phyloP scores from a whole-genome alignment of 2,329 filamentous ascomycete species.

The Cladosporium sp. region DNA sequence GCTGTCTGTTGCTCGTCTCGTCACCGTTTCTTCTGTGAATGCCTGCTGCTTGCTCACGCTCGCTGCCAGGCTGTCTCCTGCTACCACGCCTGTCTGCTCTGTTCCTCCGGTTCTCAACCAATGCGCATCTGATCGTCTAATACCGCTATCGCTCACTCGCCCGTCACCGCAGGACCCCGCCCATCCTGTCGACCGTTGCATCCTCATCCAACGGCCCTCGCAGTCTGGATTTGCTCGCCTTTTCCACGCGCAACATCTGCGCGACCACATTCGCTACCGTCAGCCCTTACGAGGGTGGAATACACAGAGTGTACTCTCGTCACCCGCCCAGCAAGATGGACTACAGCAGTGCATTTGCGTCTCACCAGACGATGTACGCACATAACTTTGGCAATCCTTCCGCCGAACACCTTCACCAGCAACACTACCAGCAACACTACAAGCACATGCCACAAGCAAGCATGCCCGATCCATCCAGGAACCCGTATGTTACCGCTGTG shows the following conservation, averaged over 20 bases:
- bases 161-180: neutral
- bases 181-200: slow-evolving; percentile 11
- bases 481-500: slow-evolving; percentile 20
- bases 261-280: slow-evolving; percentile 2
- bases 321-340: slow-evolving; percentile 8
- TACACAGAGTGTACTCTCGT: neutral
- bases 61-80: neutral
- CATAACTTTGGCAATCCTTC: slow-evolving; percentile 14
- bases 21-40: slow-evolving; percentile 1
- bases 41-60: neutral
- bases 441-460: slow-evolving; percentile 12
- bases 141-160: slow-evolving; percentile 10
- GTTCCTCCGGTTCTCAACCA: neutral
- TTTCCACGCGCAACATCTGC: neutral
- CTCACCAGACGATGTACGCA: slow-evolving; percentile 13
- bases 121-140: slow-evolving; percentile 4
- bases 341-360: slow-evolving; percentile 9
- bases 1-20: neutral
- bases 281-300: slow-evolving; percentile 7
- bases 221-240: slow-evolving; percentile 10
- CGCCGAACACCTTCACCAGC: slow-evolving; percentile 15
- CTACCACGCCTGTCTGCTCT: neutral
- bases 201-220: slow-evolving; percentile 9
- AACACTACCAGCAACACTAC: slow-evolving; percentile 18
- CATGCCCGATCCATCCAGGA: slow-evolving; percentile 20